Base-by-base conservation (phyloP, 1,284 basidiomycete species). In the Neolentinus lepideus region DNA sequence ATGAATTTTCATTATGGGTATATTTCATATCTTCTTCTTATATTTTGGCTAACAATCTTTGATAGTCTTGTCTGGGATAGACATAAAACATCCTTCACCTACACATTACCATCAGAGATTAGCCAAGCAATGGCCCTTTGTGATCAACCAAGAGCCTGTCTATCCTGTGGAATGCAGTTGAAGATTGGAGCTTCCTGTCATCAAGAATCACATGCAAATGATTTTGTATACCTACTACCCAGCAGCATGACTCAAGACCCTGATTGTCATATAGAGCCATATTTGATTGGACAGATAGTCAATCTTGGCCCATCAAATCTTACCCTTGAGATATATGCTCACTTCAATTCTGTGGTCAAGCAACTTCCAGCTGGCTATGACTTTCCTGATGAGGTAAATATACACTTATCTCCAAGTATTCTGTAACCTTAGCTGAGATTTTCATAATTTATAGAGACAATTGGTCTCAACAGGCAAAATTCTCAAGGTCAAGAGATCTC, bases 211-310 rank as follows among this genome's bases (percentile, higher is more conserved):
- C 85, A 88, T 63, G 51, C 68, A 19, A 52, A 74, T 56, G 85
- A 88, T 60, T 85, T 80, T 61, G 73, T 85, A 9, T 88, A 85
- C 61, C 54, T 84, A 70, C 61, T 29, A 50, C 16, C 38, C 6
- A 21, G 19, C 19, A 43, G 8, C 12, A 21, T 16, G 4, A 16
- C 38, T 9, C 8, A 21, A 43, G 38, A 21, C n/a, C 53, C 64
- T 56, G 51, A 60, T 51, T 21, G 59, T 1, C 21, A 19, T 62
- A 66, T 33, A 57, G 63, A 43, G 0, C 63, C 80, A 1, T 72
- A 83, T 52, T 63, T 69, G 2, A 78, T 88, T 59, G 83, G 73
- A 0, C 84, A 85, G 60, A 78, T 88, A 51, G 60, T 68, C n/a
- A 64, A 69, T 10, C 61, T 81, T 43, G 12, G 29, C 6, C 25